Evolutionary conservation across 306 rosid species (phyloP).

Genomic region (Malus sieversii): DNA sequence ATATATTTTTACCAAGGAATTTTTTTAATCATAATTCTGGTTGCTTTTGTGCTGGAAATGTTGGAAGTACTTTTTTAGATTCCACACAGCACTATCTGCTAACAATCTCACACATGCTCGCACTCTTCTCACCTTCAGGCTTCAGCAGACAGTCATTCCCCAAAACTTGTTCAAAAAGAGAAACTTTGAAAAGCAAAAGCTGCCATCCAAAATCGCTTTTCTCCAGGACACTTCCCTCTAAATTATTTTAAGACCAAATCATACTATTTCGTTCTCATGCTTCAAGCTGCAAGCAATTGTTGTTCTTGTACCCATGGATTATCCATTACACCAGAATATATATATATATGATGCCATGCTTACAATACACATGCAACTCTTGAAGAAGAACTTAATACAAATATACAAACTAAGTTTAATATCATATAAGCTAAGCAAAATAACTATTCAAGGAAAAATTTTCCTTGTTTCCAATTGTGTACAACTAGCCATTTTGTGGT

Average conservation of each 20-base stretch:
- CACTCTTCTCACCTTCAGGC: slow-evolving; percentile 26
- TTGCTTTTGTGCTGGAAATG: slow-evolving; percentile 51
- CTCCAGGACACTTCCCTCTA: slow-evolving; percentile 29
- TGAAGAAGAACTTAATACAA: no score
- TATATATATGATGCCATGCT: no score
- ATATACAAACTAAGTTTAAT: background rate
- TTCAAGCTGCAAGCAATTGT: background rate
- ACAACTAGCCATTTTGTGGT: no score
- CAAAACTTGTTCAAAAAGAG: slow-evolving; percentile 48
- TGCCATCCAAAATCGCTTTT: slow-evolving; percentile 32
- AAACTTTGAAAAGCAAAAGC: slow-evolving; percentile 76
- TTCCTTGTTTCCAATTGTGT: no score
- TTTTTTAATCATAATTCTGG: slow-evolving; percentile 3
- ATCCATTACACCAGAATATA: background rate
- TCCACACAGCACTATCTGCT: slow-evolving; percentile 38
- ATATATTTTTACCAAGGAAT: background rate
- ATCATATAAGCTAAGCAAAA: background rate
- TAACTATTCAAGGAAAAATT: no score
- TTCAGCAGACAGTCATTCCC: slow-evolving; percentile 55
- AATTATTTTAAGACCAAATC: background rate
- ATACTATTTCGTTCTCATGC: background rate
- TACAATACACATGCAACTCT: background rate
- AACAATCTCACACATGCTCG: slow-evolving; percentile 26
- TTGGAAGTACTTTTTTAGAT: slow-evolving; percentile 50
- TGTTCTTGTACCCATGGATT: background rate